Base-by-base conservation (phyloP, 2,329 filamentous ascomycete species). In the Achaetomium macrosporum region DNA sequence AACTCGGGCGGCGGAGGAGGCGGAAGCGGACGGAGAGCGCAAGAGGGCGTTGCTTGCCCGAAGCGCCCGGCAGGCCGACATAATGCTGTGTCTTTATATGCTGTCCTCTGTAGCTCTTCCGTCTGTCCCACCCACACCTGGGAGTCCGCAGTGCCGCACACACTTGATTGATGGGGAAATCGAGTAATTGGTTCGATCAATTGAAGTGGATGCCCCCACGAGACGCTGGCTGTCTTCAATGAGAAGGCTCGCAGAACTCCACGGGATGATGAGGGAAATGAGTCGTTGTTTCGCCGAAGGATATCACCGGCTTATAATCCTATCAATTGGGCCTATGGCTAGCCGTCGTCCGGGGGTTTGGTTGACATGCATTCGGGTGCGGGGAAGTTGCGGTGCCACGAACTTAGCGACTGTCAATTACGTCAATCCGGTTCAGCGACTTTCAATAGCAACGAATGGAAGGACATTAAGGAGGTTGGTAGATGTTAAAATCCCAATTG, bases 291-390 rank as follows among this genome's bases (percentile, higher is more conserved):
- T 25, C 7, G 25, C 35, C n/a, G 40, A 55, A 54, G 60, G 60
- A 51, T 61, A 61, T 57, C 56, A 19, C 54, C 60, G 60, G 60
- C 60, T 62, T 62, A 62, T 57, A 58, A 55, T 51, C 47, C 25
- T 25, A 25, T 49, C 25, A 20, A 44, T 52, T 29, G n/a, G 48
- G 25, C 46, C 52, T 47, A 25, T 50, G 42, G 42, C 37, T 13
- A 17, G 33, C n/a, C 31, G 25, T 41, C 41, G 31, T 36, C 46
- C 19, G 43, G 29, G 50, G 47, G 47, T 46, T 33, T 49, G 48
- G 31, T 35, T 33, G 49, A 16, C 35, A 42, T 30, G 42, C 12
- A 25, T 50, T 55, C 46, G 46, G 51, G 51, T 54, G 54, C 54
- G 54, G 56, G 55, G 56, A 54, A 53, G 53, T 20, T 43, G 47